Base-by-base conservation (phyloP, 495 filamentous ascomycete genomes). In the Chaetomium fimeti region DNA sequence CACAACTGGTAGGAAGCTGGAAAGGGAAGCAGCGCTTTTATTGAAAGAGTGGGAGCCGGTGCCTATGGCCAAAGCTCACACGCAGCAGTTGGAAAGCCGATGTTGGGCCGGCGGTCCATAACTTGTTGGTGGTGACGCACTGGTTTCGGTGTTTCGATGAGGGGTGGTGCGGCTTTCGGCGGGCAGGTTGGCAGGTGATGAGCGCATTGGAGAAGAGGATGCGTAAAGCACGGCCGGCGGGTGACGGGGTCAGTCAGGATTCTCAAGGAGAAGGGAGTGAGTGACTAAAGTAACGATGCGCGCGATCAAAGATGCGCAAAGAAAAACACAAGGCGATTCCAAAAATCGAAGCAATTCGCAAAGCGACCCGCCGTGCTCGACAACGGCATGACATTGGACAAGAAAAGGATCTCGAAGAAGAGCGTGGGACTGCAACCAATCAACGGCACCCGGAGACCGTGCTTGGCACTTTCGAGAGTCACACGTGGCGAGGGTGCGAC, bases 41-140 rank as follows among this genome's bases (percentile, higher is more conserved):
- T 60, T 20, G 60, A 32, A 11, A 22, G 40, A 36, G 48, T 36
- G 8, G 32, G 45, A 38, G 49, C 58, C 55, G 9, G 24, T 11
- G 57, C 51, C 67, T 62, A 67, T 54, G 60, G 59, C 62, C 61
- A 62, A n/a, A 27, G 66, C 68, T 74, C 72, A 74, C 70, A 66
- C 60, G 57, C 60, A 64, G 45, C 64, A 54, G 54, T 57, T 16
- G 60, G 59, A 57, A 60, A 68, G 47, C 43, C 60, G 62, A 47
- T 47, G 47, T 51, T 64, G 57, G 64, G 71, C 69, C 48, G 56
- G 53, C 66, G 71, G 67, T 75, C 73, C 73, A 75, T 75, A 70
- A 70, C 69, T 75, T 53, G 64, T 75, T 53, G 64, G 43, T 16
- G 57, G 36, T 56, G 55, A 61, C 40, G 59, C 59, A 40, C 29